Conservation (phyloP, 768 basidiomycete genomes). For the Lactarius hengduanensis region DNA sequence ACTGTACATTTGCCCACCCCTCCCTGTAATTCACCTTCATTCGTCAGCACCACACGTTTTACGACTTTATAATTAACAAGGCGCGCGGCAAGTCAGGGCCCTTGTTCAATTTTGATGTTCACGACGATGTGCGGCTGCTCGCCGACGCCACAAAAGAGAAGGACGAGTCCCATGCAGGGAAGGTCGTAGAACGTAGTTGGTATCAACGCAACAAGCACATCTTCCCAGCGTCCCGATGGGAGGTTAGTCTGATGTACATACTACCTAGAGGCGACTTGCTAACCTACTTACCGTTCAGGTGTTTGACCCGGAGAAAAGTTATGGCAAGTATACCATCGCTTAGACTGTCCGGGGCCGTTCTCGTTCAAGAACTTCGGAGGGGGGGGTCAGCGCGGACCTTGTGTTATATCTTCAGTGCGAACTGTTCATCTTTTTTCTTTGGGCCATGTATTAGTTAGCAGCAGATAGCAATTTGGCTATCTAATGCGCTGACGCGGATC, state of each 20-base stretch:
- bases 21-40: constrained; percentile 12
- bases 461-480: neutral
- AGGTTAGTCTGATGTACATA: constrained; percentile 51
- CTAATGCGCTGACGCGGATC: neutral
- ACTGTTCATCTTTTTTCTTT: neutral
- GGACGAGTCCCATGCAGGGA: constrained; percentile 98
- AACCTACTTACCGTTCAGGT: constrained; percentile 46
- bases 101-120: constrained; percentile 97
- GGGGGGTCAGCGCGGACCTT: neutral
- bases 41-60: constrained; percentile 90
- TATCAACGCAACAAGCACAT: constrained; percentile 97
- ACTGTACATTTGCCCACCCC: neutral
- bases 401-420: neutral
- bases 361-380: neutral
- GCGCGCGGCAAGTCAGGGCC: constrained; percentile 98
- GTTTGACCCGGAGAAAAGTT: constrained; percentile 92
- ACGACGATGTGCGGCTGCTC: constrained; percentile 93
- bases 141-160: constrained; percentile 96
- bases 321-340: constrained; percentile 87
- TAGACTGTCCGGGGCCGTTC: constrained; percentile 27
- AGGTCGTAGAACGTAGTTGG: constrained; percentile 95
- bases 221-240: constrained; percentile 96
- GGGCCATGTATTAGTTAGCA: neutral
- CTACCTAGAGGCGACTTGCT: neutral
- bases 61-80: constrained; percentile 98